These are phyloP conservation scores for Saturnispora silvae DNA, from an alignment of 805 yeast genomes.

Conservation along the genomic window DNA sequence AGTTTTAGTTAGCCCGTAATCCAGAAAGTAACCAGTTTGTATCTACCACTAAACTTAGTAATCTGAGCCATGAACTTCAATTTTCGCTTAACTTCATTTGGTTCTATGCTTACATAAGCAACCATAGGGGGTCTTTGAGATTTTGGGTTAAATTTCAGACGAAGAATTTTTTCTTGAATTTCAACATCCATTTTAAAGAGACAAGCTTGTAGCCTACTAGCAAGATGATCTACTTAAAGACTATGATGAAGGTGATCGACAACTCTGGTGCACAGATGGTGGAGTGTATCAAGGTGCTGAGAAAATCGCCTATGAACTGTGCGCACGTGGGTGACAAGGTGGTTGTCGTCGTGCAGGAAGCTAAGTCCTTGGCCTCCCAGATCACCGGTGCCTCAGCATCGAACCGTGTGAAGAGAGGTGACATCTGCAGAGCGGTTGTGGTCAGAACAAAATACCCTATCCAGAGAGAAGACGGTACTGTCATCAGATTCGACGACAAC, in stretches of 20 bases:
- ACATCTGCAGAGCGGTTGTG: constrained; percentile 88
- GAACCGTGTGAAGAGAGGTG: constrained; percentile 87
- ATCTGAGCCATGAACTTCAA: too few species aligned
- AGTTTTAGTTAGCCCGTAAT: too few species aligned
- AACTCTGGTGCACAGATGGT: constrained; percentile 89
- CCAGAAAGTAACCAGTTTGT: too few species aligned
- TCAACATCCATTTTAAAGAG: too few species aligned
- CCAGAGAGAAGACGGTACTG: constrained; percentile 78
- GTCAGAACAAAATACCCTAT: constrained; percentile 74
- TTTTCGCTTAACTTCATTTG: too few species aligned
- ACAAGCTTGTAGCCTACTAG: too few species aligned
- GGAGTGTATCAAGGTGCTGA: constrained; percentile 90
- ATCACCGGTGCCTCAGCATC: constrained; percentile 65
- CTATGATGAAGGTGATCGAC: constrained; percentile 83
- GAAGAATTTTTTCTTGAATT: too few species aligned
- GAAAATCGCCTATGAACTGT: constrained; percentile 75
- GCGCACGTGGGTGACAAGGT: constrained; percentile 87
- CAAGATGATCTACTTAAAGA: constrained; percentile 86
- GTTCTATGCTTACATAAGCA: too few species aligned
- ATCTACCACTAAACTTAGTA: too few species aligned
- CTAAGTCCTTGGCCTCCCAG: constrained; percentile 60
- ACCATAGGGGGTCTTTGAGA: too few species aligned
- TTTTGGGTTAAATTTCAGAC: too few species aligned
- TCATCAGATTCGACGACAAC: constrained; percentile 83
- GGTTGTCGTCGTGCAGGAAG: constrained; percentile 89